Evolutionary conservation across 2,329 filamentous ascomycete species (phyloP).

Genomic region (Tolypocladium endophyticum): DNA sequence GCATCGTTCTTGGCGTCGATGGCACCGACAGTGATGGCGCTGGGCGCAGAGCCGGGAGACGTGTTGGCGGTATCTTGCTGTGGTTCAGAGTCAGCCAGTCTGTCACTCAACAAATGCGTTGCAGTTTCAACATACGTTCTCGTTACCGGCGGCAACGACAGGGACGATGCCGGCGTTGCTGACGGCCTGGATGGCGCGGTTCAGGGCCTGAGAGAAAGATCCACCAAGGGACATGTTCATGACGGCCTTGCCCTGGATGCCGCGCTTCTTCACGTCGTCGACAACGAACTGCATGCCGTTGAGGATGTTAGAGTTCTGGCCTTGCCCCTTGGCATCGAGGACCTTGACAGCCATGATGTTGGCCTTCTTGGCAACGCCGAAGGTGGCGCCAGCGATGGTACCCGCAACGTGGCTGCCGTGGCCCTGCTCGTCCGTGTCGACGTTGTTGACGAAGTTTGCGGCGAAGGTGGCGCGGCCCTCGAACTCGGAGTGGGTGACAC

Average conservation of each 20-base stretch:
- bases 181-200: slow-evolving; percentile 42
- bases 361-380: slow-evolving; percentile 51
- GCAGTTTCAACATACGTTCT: slow-evolving; percentile 24
- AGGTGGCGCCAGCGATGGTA: slow-evolving; percentile 49
- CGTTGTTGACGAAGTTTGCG: slow-evolving; percentile 39
- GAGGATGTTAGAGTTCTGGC: slow-evolving; percentile 34
- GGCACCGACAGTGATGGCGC: slow-evolving; percentile 50
- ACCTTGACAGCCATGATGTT: slow-evolving; percentile 50
- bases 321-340: slow-evolving; percentile 31
- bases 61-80: slow-evolving; percentile 36
- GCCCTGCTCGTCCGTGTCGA: slow-evolving; percentile 46
- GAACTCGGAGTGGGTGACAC: slow-evolving; percentile 43
- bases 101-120: slow-evolving; percentile 1
- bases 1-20: slow-evolving; percentile 39
- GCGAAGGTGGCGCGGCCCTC: slow-evolving; percentile 42
- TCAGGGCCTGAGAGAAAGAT: slow-evolving; percentile 35
- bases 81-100: slow-evolving; percentile 6
- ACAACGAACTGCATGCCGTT: slow-evolving; percentile 48
- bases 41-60: slow-evolving; percentile 44
- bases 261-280: slow-evolving; percentile 30
- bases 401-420: slow-evolving; percentile 56
- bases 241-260: slow-evolving; percentile 40
- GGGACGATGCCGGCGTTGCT: slow-evolving; percentile 41
- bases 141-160: slow-evolving; percentile 52
- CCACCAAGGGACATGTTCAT: slow-evolving; percentile 56